Base-by-base conservation (phyloP, 257 asterid species). In the Solanum pinnatisectum region DNA sequence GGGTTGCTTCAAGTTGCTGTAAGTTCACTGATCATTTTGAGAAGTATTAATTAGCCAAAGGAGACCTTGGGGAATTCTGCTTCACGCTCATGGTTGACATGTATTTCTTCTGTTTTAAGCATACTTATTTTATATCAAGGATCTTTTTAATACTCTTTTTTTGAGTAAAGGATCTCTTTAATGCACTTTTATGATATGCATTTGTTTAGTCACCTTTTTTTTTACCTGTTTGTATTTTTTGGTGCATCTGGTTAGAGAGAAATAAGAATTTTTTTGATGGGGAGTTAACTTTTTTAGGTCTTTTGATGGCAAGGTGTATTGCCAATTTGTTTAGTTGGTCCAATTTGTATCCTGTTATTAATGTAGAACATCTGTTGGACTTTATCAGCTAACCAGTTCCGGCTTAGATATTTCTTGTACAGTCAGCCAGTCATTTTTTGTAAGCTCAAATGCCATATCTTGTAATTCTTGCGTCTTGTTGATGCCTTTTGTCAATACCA, bases 1-100 rank as follows among this genome's bases (percentile, higher is more conserved):
- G 99, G 98, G 89, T 89, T 97, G 93, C 98, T 97, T 73, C 92
- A 92, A 91, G 93, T 94, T 92, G 98, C 99, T 89, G 99, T 97
- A 94, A 89, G 99, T 92, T 59, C 68, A 72, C 71, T 52, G 56
- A 5, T 52, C 59, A 16, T 49, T 46, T 3, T 30, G 70, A 27
- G n/a, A 82, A 49, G 10, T 82, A 42, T 44, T 14, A 82, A 49
- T 49, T 81, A 81, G 70, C 85, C 85, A 46, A 40, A 78, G 22
- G 65, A 33, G 71, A 40, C 32, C 82, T 36, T 36, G 40, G 49
- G 82, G 49, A 73, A 37, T 36, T 37, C 10, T 74, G 83, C 52
- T 74, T 74, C 46, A 37, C 10, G 23, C 36, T 77, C 36, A 40
- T 77, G 84, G 36, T 40, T 49, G 84, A 77, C 46, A 6, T 77